phyloP scores from a whole-genome alignment of 176 grass and related monocot genomes.

The Oropetium thomaeum region DNA sequence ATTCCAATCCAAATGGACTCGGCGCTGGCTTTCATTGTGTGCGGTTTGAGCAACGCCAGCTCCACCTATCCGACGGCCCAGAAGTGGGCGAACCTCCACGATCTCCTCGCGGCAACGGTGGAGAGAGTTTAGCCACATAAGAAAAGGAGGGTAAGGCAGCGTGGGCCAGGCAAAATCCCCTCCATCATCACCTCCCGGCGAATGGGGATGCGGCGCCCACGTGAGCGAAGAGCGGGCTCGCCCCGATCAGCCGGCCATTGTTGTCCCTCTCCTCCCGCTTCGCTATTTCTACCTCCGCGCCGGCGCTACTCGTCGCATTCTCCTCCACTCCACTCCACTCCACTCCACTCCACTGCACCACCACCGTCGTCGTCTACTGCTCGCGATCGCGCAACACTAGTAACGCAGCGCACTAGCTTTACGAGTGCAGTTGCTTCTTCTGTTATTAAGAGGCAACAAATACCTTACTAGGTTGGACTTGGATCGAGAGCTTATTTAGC shows the following conservation, averaged over 20 bases:
- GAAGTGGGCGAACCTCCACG: background rate
- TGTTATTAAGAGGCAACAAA: too few species aligned
- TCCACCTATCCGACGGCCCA: background rate
- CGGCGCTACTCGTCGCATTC: conserved; percentile 22
- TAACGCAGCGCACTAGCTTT: background rate
- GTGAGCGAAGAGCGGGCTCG: conserved; percentile 42
- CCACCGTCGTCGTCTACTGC: background rate
- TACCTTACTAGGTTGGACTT: too few species aligned
- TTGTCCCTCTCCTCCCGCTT: background rate
- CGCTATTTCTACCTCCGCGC: conserved; percentile 45
- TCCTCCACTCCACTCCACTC: background rate
- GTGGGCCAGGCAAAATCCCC: conserved; percentile 42
- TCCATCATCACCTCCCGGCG: conserved; percentile 24
- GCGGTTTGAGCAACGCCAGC: too few species aligned
- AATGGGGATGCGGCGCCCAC: conserved; percentile 50
- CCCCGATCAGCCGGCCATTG: background rate
- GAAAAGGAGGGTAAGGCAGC: conserved; percentile 10
- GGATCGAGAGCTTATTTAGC: background rate
- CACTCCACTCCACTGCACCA: background rate
- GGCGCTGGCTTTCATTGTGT: background rate
- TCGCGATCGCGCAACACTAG: background rate
- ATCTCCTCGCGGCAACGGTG: background rate
- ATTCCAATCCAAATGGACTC: background rate
- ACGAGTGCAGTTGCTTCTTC: background rate
- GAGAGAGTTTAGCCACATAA: background rate